Evolutionary conservation across 208 protist genomes (phyloP), one percentile per base, ranked within the genome.

Genomic region (Leishmania braziliensis): DNA sequence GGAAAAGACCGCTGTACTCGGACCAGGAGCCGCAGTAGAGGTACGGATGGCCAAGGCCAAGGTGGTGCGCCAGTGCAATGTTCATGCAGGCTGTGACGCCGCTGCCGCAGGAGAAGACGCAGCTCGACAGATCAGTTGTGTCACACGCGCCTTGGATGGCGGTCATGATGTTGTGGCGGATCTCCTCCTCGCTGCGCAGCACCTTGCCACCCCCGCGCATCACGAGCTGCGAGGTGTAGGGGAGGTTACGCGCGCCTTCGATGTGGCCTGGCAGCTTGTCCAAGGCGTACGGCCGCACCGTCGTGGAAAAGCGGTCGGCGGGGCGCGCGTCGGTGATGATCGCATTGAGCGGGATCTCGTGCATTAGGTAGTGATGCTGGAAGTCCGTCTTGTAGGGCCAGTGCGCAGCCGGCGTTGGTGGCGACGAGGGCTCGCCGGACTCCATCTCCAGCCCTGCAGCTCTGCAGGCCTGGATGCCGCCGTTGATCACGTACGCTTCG

Each of bases 21-120:
- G 92, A 96, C 93, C 95, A 97, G 16, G 93, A 95, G 60, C 93
- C 93, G 71, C 85, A 89, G 80, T 95, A 97, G 16, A 97, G 85
- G 60, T 85, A 85, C 0, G 93, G 92, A 66, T 84, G 82, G 60
- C 93, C 93, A 12, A 97, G 86, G 43, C 89, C 92, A 16, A 95
- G 76, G 54, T 97, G 95, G 39, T 78, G 77, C 16, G 76, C 79
- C 29, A 93, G 65, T 39, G 93, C 93, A 51, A 96, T 89, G 78
- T 91, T 96, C 62, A 95, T 83, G 84, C 91, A 93, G 46, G 92
- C 95, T 36, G 82, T 95, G 58, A 97, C 60, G 63, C 95, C 95
- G 77, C 92, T 96, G 74, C 93, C 95, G 78, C 95, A 97, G 29
- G 89, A 93, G 76, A 95, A 94, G 69, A 97, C 89, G 79, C 86